Base-by-base conservation (phyloP, 805 yeast species). In the Lachancea dasiensis region DNA sequence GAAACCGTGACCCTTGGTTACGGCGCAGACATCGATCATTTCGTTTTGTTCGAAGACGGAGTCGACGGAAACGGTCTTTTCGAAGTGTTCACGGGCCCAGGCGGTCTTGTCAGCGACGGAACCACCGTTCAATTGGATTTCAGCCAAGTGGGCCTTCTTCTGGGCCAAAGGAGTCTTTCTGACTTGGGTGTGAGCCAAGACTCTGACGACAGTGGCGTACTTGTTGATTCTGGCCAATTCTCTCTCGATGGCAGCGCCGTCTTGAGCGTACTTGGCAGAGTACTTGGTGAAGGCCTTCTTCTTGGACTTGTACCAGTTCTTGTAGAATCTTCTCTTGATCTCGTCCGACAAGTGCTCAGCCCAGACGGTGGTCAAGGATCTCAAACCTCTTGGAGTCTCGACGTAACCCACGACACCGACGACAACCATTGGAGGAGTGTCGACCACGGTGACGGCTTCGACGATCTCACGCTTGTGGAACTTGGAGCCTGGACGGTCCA, bases 1-100 rank as follows among this genome's bases (percentile, higher is more conserved):
- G 86, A 85, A 89, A 81, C 99, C 99, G 81, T 92, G 96, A 92
- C 99, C 99, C 81, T 85, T 90, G 83, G 98, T 92, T 67, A 92
- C 95, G 67, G 97, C 99, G 66, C 92, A 83, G 64, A 86, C 97
- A 65, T 92, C 99, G 62, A 92, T 81, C 82, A 85, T 81, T 81
- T 92, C 98, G 77, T 87, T 85, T 78, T 92, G 95, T 80, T 90
- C 98, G 69, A 92, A 83, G 64, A 92, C 97, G 60, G 94, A 70
- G 75, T 83, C 86, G 63, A 92, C 95, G 52, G 92, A 72, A 61
- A 92, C 94, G 67, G 96, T 87, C 84, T 92, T 92, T 82, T 92
- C 99, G 58, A 92, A 92, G 81, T 90, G 96, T 75, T 86, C 95
- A 73, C 76, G 80, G 65, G 97, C 97, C 95, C 95, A 92, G 75